Evolutionary conservation across 1,284 basidiomycete species (phyloP), one percentile per base, ranked within the genome.

Genomic region (Irpex sp.): DNA sequence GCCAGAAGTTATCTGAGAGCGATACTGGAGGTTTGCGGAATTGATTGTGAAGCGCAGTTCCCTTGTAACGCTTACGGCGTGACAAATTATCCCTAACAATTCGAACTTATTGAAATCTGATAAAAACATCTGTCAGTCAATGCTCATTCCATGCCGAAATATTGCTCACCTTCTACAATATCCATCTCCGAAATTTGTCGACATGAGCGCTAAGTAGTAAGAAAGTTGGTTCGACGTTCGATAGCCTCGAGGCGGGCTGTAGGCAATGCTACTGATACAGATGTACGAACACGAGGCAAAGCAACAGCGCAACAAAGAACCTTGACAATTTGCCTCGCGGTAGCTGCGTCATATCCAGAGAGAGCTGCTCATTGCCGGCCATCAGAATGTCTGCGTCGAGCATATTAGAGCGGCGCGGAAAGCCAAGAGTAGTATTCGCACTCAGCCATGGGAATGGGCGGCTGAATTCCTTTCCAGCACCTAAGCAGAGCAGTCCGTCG

Each of bases 401-500:
- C 11, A 62, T 54, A 31, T 21, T 15, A 33, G 26, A 35, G 50
- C 57, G 37, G 57, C 57, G 57, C 57, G 36, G 26, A 33, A 11
- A 55, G 9, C 9, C 9, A 26, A 15, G 7, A 8, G 17, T 50
- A 50, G 46, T 33, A 37, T 61, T 19, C 21, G 39, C 60, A 26
- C 35, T 33, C 15, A 43, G 17, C 49, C n/a, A 15, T 13, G 17
- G 53, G 15, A 55, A 35, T 55, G 33, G 9, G 8, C 35, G 53
- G 50, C 21, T 37, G 36, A 26, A 26, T 26, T 26, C 26, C 26
- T 26, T 26, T 26, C 6, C 47, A 66, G 69, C 58, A 67, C 59
- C 33, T 37, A 62, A 65, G 56, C 60, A 65, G 70, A 71, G 70
- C 49, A 65, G 60, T 56, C 69, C 67, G 47, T 17, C 35, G 62